Base-by-base conservation (phyloP, 345 rosid genomes). In the Arabidopsis arenosa region DNA sequence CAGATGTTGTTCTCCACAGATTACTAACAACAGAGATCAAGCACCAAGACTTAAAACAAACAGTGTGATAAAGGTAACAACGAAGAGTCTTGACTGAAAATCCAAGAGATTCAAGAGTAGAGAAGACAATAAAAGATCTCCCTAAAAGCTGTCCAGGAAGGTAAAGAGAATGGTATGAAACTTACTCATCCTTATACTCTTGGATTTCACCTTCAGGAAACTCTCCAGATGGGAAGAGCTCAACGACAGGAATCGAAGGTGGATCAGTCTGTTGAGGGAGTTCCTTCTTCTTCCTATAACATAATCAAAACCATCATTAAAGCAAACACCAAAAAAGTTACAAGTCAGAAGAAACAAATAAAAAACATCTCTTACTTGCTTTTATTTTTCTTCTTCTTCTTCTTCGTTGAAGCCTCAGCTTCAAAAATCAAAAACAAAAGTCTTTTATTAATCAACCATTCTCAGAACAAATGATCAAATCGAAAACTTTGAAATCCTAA, bases 171-270 rank as follows among this genome's bases (percentile, higher is more conserved):
- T 5, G 32, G 23, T 6, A 48, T 28, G 33, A 8, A 44, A 86
- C 99, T 90, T 79, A 90, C 97, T 95, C 91, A 39, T 92, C 99
- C 81, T 88, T 90, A 77, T 89, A 90, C 51, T 92, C 94, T 62
- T 95, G 98, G 79, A 90, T 87, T 95, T 95, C 98, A 79, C 99
- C 99, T 85, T 90, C 97, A 41, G 97, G 98, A 80, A 92, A 95
- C 58, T 92, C 97, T 18, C 90, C 96, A 65, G 97, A 89, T n/a
- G 90, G 97, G 51, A 92, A 95, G 51, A 95, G 96, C 44, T 90
- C 87, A 70, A 32, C 59, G 37, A 92, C 80, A 53, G 99, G 92
- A 18, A 90, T 83, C 5, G 97, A 79, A 53, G 98, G 99, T 52
- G 97, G 99, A 79, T 90, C 82, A 67, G 98, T 89, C 82, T 95